Conservation (phyloP, 1,284 basidiomycete genomes). For the Ganoderma sinense region DNA sequence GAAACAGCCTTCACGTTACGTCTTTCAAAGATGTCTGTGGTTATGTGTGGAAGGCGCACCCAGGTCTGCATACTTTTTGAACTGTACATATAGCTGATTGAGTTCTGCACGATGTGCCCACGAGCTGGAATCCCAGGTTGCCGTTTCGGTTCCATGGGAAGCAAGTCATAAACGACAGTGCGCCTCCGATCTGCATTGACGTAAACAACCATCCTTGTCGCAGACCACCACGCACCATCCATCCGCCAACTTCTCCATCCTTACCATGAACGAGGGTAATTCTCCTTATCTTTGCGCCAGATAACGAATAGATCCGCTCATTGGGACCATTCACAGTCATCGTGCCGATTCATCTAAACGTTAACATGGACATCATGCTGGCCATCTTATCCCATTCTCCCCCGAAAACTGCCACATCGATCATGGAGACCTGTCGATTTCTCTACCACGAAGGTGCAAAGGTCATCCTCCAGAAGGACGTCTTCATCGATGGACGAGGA, state of each 20-base stretch:
- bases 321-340: slow-evolving; percentile 5
- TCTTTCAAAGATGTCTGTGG: background rate
- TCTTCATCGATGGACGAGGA: background rate
- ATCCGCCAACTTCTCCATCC: background rate
- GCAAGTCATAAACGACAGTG: background rate
- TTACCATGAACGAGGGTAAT: background rate
- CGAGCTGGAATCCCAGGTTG: background rate
- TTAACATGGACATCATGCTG: background rate
- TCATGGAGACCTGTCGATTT: background rate
- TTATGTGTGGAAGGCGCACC: background rate
- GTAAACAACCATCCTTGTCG: background rate
- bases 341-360: background rate
- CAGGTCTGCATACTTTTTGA: background rate
- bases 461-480: background rate
- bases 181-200: background rate
- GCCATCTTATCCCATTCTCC: background rate
- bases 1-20: background rate
- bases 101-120: background rate
- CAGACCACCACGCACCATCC: background rate
- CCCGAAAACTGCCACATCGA: background rate
- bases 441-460: slow-evolving; percentile 2
- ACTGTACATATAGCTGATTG: background rate
- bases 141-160: background rate
- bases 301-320: background rate
- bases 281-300: background rate